Evolutionary conservation across 768 basidiomycete species (phyloP), one percentile per base, ranked within the genome.

Genomic region (Postia placenta): DNA sequence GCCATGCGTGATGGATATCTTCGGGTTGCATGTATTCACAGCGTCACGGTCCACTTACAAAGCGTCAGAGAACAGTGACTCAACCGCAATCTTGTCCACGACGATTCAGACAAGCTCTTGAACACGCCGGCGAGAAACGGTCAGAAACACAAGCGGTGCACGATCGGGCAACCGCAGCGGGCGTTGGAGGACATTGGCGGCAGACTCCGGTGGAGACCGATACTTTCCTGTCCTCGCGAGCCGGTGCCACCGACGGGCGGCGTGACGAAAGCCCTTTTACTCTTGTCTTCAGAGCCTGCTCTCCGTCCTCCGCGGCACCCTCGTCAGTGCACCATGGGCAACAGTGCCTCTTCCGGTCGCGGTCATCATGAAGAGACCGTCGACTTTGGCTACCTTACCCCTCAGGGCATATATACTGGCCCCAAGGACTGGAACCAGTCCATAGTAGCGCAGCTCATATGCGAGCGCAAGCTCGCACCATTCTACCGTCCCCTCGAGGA

Each of bases 401-500:
- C 92, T 17, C 87, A 91, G 60, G 91, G 90, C 60, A 79, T 92
- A 54, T 94, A 94, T 71, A 83, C 87, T 17, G 87, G 84, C 20
- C 70, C 78, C 40, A 77, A 78, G 61, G 94, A 97, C 69, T 97
- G 92, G 85, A 92, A 92, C 64, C 88, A 93, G 57, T 66, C 80
- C 47, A 70, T 89, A 51, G 93, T 95, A 54, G 83, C 87, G 52
- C 85, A 89, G 67, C 79, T 95, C 62, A 92, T 99, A 65, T 72
- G 85, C 60, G 84, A 89, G 57, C 83, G 91, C 64, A 85, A 79
- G 60, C 79, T 99, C 36, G 92, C 94, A 0, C 96, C 96, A 1
- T 98, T 97, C 70, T 98, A 97, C 66, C 80, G 92, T 28, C 95
- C 96, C 11, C 74, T 99, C 38, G 92, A 96, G 63, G 95, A 98